These are phyloP conservation scores for Dryas octopetala DNA, from an alignment of 306 rosid species.

Conservation along the genomic window DNA sequence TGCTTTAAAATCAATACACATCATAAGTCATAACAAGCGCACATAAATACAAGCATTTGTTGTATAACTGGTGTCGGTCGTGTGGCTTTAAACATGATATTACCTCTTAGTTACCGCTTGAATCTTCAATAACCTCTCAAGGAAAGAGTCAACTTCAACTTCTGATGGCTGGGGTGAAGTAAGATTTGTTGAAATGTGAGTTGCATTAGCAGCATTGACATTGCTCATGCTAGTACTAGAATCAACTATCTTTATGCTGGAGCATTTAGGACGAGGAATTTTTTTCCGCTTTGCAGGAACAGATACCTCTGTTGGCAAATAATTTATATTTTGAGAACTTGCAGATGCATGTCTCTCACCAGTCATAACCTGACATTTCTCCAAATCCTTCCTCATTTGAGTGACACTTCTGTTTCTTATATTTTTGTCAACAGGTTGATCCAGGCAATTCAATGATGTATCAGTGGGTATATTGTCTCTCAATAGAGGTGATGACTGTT, in stretches of 20 bases:
- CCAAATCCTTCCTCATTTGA: conserved; percentile 10
- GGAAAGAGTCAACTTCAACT: not conserved
- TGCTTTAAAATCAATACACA: conserved; percentile 6
- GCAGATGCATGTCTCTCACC: conserved; percentile 4
- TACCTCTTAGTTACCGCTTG: conserved; percentile 30
- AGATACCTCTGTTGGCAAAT: conserved; percentile 14
- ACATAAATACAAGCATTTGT: not conserved
- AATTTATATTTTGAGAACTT: conserved; percentile 20
- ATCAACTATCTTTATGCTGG: conserved; percentile 15
- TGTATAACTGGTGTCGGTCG: not conserved
- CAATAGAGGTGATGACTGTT: not conserved
- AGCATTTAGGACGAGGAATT: conserved; percentile 18
- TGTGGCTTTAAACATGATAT: not conserved
- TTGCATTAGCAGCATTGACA: conserved; percentile 12
- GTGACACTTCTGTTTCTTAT: conserved; percentile 19
- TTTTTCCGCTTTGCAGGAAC: conserved; percentile 12
- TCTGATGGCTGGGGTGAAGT: conserved; percentile 13
- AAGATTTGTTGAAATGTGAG: not conserved
- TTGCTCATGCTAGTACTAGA: conserved; percentile 1
- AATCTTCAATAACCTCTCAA: conserved; percentile 26
- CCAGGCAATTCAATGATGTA: not conserved
- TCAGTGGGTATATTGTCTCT: conserved; percentile 5
- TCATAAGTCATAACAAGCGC: conserved; percentile 6
- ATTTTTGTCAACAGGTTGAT: conserved; percentile 15
- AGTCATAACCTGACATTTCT: conserved; percentile 12